phyloP scores from a whole-genome alignment of 148 eudicot genomes.

The Camellia japonica region DNA sequence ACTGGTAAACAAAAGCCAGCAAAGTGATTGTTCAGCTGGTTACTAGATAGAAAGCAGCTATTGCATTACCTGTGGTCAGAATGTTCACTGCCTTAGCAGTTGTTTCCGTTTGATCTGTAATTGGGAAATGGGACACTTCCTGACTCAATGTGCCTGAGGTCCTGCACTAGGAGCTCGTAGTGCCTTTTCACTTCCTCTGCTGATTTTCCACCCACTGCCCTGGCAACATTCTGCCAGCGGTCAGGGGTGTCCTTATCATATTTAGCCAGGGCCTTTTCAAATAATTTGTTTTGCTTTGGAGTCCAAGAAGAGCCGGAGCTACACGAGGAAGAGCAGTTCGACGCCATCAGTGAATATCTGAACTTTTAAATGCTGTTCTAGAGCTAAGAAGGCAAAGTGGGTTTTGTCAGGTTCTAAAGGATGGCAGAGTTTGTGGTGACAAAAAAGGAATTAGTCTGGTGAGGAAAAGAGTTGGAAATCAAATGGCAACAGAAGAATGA shows the following conservation, averaged over 20 bases:
- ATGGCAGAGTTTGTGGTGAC: constrained; percentile 5
- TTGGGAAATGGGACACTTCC: constrained; percentile 52
- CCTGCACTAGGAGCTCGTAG: constrained; percentile 55
- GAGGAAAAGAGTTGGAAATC: not conserved
- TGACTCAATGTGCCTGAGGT: constrained; percentile 50
- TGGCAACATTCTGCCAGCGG: constrained; percentile 67
- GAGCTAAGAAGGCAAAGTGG: not conserved
- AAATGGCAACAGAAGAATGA: constrained; percentile 1
- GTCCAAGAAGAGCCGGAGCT: constrained; percentile 61
- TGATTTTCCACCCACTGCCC: constrained; percentile 54
- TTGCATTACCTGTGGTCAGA: not conserved
- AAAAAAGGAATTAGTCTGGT: not conserved
- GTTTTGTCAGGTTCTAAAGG: constrained; percentile 1
- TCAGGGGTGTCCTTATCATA: constrained; percentile 60
- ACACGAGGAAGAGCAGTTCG: constrained; percentile 33
- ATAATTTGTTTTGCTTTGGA: constrained; percentile 54
- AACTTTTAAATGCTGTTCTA: not conserved
- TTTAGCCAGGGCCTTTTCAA: constrained; percentile 59
- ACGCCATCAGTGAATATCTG: constrained; percentile 38
- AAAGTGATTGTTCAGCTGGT: not conserved
- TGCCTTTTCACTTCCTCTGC: constrained; percentile 65
- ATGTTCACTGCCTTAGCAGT: constrained; percentile 4
- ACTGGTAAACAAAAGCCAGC: not conserved
- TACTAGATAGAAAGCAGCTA: not conserved
- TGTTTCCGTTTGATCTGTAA: constrained; percentile 36